Conservation (phyloP, 2,329 filamentous ascomycete species). For the Aspergillus texensis region DNA sequence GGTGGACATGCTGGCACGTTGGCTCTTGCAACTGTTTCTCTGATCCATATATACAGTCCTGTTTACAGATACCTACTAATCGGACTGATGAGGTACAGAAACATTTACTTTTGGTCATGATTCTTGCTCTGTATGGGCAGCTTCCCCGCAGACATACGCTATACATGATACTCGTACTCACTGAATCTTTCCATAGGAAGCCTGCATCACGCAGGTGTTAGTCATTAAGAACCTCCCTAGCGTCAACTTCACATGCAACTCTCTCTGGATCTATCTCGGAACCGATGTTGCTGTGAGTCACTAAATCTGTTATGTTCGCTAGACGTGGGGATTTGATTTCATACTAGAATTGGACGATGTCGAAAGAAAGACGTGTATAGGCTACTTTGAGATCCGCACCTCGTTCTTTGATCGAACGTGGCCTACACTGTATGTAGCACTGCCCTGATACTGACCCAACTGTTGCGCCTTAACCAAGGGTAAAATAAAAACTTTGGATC, state of each 20-base stretch:
- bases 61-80: no score
- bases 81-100: no score
- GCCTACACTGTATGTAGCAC: not conserved
- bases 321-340: no score
- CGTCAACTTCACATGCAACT: no score
- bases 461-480: not conserved
- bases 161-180: not conserved
- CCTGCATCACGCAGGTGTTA: not conserved
- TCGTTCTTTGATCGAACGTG: constrained; percentile 9
- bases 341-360: no score
- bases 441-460: no score
- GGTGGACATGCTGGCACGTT: not conserved
- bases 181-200: not conserved
- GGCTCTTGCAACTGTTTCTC: not conserved
- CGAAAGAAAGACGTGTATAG: not conserved
- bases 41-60: not conserved
- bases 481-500: constrained; percentile 1
- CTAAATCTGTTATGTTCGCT: no score
- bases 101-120: not conserved
- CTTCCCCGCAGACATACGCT: not conserved
- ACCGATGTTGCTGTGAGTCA: no score
- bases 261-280: no score
- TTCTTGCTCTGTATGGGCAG: not conserved
- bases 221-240: no score
- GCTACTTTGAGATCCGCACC: constrained; percentile 7